These are phyloP conservation scores for Colletotrichum sp. DNA, from an alignment of 2,329 filamentous ascomycete species.

Conservation along the genomic window DNA sequence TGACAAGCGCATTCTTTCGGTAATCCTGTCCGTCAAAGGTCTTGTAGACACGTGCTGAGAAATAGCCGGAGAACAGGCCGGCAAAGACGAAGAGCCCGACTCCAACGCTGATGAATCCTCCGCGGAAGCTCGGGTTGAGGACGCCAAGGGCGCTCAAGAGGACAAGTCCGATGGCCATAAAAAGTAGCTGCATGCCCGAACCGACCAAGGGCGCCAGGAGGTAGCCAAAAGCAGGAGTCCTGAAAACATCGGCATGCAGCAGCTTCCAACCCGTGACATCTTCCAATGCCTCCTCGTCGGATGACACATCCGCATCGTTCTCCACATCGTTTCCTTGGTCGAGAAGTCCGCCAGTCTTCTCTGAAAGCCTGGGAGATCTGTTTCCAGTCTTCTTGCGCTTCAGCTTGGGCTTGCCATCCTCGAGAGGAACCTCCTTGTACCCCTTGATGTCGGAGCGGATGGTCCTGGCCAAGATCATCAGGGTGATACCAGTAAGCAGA, in stretches of 20 bases:
- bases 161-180: conserved; percentile 78
- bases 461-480: conserved; percentile 81
- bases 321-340: conserved; percentile 61
- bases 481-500: conserved; percentile 77
- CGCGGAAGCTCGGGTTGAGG: conserved; percentile 87
- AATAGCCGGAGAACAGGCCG: conserved; percentile 85
- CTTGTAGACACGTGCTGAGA: conserved; percentile 81
- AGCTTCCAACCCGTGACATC: conserved; percentile 90
- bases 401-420: conserved; percentile 67
- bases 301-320: conserved; percentile 59
- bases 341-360: conserved; percentile 64
- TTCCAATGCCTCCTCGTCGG: conserved; percentile 76
- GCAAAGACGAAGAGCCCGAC: conserved; percentile 84
- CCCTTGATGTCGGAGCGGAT: conserved; percentile 80
- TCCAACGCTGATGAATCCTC: conserved; percentile 85
- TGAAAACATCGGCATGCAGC: conserved; percentile 87
- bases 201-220: conserved; percentile 82
- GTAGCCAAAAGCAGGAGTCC: conserved; percentile 71
- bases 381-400: conserved; percentile 53
- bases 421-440: conserved; percentile 68
- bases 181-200: conserved; percentile 85
- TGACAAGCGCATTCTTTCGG: conserved; percentile 78
- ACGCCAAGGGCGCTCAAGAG: conserved; percentile 77
- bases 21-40: conserved; percentile 80
- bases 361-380: conserved; percentile 30